Conservation (phyloP, 768 basidiomycete genomes). For the Rhodotorula graminis region DNA sequence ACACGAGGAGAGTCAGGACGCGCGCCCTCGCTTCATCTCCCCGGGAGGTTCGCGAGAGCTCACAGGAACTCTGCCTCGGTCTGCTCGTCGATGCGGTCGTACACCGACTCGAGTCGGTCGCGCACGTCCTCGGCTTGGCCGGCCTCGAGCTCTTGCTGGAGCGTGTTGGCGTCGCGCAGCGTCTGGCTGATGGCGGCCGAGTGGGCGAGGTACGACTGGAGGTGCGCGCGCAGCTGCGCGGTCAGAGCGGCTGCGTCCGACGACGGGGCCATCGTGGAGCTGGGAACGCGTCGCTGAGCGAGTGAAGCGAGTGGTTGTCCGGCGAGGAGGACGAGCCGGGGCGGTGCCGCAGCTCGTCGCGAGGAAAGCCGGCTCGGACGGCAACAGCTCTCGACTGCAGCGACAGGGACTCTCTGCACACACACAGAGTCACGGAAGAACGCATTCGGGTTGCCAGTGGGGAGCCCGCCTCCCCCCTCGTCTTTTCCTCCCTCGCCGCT, state of each 20-base stretch:
- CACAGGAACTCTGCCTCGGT: conserved; percentile 32
- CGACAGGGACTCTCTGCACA: no score
- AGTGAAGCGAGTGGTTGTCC: not conserved
- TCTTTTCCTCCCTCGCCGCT: not conserved
- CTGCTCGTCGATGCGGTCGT: conserved; percentile 17
- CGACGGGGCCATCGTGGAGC: not conserved
- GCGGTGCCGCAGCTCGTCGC: no score
- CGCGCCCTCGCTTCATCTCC: not conserved
- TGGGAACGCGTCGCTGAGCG: no score
- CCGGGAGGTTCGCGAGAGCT: not conserved
- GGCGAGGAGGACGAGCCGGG: not conserved
- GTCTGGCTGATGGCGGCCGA: conserved; percentile 8
- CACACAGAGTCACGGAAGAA: not conserved
- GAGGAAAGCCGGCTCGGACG: no score
- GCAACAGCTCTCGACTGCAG: no score
- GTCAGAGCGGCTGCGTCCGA: conserved; percentile 11
- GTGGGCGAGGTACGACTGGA: conserved; percentile 18
- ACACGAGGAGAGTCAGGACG: not conserved
- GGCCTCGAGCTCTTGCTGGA: conserved; percentile 26
- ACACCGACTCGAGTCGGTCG: conserved; percentile 12
- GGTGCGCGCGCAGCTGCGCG: conserved; percentile 19
- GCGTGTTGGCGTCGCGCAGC: conserved; percentile 27
- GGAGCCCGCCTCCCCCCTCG: not conserved
- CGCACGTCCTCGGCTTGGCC: conserved; percentile 6
- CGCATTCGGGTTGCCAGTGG: not conserved